Base-by-base conservation (phyloP, 2,329 filamentous ascomycete species). In the Coniochaeta sp. region DNA sequence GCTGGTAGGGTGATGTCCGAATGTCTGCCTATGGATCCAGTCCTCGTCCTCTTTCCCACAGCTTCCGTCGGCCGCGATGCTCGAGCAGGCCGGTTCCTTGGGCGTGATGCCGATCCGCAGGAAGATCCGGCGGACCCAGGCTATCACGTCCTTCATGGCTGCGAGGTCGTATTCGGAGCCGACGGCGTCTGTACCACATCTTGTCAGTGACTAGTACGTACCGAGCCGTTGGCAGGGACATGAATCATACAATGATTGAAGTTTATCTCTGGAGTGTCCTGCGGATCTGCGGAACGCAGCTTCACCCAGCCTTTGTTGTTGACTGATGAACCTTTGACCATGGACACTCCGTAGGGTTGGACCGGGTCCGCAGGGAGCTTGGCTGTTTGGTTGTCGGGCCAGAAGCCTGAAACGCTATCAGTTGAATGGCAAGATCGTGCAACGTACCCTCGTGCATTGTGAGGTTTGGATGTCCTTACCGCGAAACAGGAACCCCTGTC, bases 251-350 rank as follows among this genome's bases (percentile, higher is more conserved):
- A 26, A 67, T 79, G 83, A 67, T 84, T 83, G 74, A 86, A 86
- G 68, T 80, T 78, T 67, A 88, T 87, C 36, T 80, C 71, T 0
- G 88, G 87, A n/a, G 80, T 79, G 58, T 89, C 87, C 1, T 80
- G 79, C 0, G 87, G 86, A 66, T 89, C 79, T 0, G 80, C 74
- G 0, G 84, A 88, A 19, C 75, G 77, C 1, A 90, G 77, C 1
- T 74, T 81, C 16, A 90, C 86, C 0, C 78, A 84, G n/a, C 88
- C 88, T 9, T 79, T 80, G 58, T 79, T 77, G 47, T 89, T 89
- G 8, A 74, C 72, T 31, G 73, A 74, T 56, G 77, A 77, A 58
- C 74, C 74, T 63, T 76, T 74, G 33, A 75, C 73, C 63, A 76
- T 72, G 44, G 71, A 71, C 55, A 74, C 74, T 58, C 73, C 72